These are phyloP conservation scores for Raffaelea albimanens DNA, from an alignment of 2,329 filamentous ascomycete species.

Conservation along the genomic window DNA sequence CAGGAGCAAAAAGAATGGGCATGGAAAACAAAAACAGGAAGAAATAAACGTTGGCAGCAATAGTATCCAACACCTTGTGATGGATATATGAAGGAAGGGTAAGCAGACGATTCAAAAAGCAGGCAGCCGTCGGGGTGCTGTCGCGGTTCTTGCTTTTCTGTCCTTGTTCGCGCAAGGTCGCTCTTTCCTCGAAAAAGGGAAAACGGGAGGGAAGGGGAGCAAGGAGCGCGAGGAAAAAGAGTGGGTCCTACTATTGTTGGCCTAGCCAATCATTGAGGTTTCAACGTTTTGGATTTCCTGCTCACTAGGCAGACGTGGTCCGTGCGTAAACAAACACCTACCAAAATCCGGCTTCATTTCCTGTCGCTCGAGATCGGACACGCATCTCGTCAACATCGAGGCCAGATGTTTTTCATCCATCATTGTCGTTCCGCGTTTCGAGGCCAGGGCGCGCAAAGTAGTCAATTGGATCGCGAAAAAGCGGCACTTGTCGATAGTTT, in stretches of 20 bases:
- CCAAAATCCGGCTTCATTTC: background rate
- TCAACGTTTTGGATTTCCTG: background rate
- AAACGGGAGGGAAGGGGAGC: background rate
- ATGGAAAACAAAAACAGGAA: too few relatives aligned
- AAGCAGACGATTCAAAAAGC: too few relatives aligned
- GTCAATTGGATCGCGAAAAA: background rate
- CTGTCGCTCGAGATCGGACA: background rate
- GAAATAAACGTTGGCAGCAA: too few relatives aligned
- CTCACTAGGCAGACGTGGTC: background rate
- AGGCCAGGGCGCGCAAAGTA: background rate
- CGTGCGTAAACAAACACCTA: conserved; percentile 3
- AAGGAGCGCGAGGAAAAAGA: background rate
- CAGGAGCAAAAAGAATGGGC: too few relatives aligned
- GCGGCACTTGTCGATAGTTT: background rate
- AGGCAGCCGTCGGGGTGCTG: too few relatives aligned
- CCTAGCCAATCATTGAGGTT: background rate
- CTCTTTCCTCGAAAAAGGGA: background rate
- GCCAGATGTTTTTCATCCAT: background rate
- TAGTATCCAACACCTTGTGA: too few relatives aligned
- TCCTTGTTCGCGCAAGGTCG: too few relatives aligned
- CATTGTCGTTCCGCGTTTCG: background rate
- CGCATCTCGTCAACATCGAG: too few relatives aligned
- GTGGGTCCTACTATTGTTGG: background rate
- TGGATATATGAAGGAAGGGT: too few relatives aligned
- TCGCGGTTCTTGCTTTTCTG: too few relatives aligned